Percentiles rank a stretch among this genome's conserved stretches.
Conservation (phyloP, 345 rosid species). For the Boechera divaricarpa region DNA sequence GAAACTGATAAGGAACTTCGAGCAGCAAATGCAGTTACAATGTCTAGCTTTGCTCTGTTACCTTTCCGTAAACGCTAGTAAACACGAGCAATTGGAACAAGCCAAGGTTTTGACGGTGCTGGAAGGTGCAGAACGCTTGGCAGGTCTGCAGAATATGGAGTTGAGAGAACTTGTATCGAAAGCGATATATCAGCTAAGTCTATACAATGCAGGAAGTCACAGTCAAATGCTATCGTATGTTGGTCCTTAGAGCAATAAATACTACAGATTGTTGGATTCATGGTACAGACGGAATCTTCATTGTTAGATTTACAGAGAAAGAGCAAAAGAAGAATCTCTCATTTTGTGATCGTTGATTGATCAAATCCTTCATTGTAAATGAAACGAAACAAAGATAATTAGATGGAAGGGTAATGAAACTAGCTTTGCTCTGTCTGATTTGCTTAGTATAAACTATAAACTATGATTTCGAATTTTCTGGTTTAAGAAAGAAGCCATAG, state of each 20-base stretch:
- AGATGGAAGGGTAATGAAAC: constrained; percentile 32
- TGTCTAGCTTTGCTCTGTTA: constrained; percentile 74
- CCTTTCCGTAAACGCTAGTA: constrained; percentile 68
- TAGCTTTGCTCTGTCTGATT: constrained; percentile 28
- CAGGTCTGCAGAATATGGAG: constrained; percentile 62
- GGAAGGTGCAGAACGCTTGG: constrained; percentile 69
- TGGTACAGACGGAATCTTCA: constrained; percentile 22
- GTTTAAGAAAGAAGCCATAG: too few relatives aligned
- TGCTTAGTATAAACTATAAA: background rate
- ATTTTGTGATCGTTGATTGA: constrained; percentile 18
- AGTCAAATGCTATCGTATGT: constrained; percentile 56
- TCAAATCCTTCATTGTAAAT: constrained; percentile 37
- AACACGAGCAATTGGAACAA: constrained; percentile 62
- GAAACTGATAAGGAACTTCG: constrained; percentile 67
- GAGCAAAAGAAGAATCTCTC: constrained; percentile 15
- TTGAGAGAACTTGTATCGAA: constrained; percentile 66
- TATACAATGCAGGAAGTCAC: constrained; percentile 62
- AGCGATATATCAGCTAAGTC: constrained; percentile 68
- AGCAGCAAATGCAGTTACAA: constrained; percentile 58
- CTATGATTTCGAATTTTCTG: too few relatives aligned
- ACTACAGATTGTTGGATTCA: constrained; percentile 16
- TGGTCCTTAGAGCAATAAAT: constrained; percentile 34
- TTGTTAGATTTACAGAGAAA: constrained; percentile 30
- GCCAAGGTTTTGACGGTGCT: constrained; percentile 81
- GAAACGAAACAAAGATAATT: background rate